These are phyloP conservation scores for Amylocystis lapponica DNA, from an alignment of 768 basidiomycete genomes.

Conservation along the genomic window DNA sequence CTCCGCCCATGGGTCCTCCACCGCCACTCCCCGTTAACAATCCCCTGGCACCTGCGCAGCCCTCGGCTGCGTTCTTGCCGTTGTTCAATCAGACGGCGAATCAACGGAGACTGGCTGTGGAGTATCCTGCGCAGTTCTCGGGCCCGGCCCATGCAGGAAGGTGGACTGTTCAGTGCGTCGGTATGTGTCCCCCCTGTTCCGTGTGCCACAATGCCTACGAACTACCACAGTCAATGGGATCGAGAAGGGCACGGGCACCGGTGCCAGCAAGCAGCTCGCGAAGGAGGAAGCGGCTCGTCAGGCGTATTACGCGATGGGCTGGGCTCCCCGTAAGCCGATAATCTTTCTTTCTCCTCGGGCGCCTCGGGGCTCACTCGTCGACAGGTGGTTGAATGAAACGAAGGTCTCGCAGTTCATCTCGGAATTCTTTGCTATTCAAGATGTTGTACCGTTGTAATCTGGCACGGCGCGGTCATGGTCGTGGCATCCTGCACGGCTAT, in stretches of 20 bases:
- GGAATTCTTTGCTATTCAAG: neutral
- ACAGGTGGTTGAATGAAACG: too few relatives aligned
- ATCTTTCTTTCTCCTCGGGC: neutral
- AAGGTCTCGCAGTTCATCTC: too few relatives aligned
- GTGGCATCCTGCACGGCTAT: neutral
- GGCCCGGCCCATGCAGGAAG: conserved; percentile 65
- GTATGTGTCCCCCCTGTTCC: conserved; percentile 34
- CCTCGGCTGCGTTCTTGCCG: conserved; percentile 58
- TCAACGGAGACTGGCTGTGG: conserved; percentile 57
- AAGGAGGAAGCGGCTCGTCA: conserved; percentile 73
- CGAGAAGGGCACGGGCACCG: conserved; percentile 58
- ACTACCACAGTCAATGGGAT: conserved; percentile 56
- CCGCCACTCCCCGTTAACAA: conserved; percentile 35
- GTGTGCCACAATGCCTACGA: neutral
- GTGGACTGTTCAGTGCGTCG: conserved; percentile 65
- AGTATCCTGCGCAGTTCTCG: conserved; percentile 52
- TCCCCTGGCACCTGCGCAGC: conserved; percentile 60
- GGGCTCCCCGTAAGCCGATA: conserved; percentile 40
- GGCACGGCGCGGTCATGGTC: conserved; percentile 1
- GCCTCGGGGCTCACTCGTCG: too few relatives aligned
- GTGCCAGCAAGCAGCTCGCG: conserved; percentile 66
- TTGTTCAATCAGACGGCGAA: conserved; percentile 69
- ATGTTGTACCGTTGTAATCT: conserved; percentile 3
- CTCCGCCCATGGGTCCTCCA: conserved; percentile 28
- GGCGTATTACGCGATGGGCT: conserved; percentile 72